Conservation (phyloP, 148 eudicot genomes). For the Hydrangea macrophylla region DNA sequence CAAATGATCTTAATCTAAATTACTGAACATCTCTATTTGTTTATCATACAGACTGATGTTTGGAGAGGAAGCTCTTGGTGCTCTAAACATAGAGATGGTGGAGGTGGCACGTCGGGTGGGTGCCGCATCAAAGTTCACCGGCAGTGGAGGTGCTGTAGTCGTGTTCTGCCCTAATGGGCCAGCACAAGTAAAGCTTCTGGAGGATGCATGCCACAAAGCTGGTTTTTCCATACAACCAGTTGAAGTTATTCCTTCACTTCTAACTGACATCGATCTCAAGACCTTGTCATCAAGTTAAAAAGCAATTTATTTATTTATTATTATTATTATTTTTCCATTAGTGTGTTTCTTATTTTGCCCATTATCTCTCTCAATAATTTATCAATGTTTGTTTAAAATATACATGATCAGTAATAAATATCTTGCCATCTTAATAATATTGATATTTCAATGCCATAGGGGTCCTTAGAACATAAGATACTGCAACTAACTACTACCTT, state of each 20-base stretch:
- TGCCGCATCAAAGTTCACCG: constrained; percentile 91
- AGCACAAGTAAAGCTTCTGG: constrained; percentile 52
- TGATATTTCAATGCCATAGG: too few relatives aligned
- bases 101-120: constrained; percentile 73
- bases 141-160: constrained; percentile 95
- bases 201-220: constrained; percentile 59
- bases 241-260: constrained; percentile 49
- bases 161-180: constrained; percentile 73
- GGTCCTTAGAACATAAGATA: too few relatives aligned
- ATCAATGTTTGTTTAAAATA: too few relatives aligned
- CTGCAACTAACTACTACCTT: too few relatives aligned
- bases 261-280: constrained; percentile 51
- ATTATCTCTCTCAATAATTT: not conserved
- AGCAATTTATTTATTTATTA: too few relatives aligned
- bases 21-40: not conserved
- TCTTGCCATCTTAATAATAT: too few relatives aligned
- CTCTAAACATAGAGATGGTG: constrained; percentile 79
- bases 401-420: too few relatives aligned
- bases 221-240: constrained; percentile 67
- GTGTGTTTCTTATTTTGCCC: not conserved
- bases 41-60: constrained; percentile 61
- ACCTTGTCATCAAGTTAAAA: constrained; percentile 31
- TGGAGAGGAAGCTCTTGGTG: constrained; percentile 84
- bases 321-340: not conserved
- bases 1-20: not conserved